Conservation (phyloP, 78 protist genomes). For the Speleostelium caveatum region DNA sequence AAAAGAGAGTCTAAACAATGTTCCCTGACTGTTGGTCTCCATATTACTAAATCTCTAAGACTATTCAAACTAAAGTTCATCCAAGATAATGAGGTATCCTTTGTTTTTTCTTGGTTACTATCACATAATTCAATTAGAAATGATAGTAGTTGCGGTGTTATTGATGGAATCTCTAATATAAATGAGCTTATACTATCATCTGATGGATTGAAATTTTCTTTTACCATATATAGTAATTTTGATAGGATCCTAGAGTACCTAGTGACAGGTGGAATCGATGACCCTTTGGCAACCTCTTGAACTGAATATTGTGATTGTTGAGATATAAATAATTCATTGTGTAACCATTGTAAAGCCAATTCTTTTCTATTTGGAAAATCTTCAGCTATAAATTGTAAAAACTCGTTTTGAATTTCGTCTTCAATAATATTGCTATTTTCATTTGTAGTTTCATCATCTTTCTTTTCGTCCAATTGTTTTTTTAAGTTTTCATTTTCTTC, state of each 20-base stretch:
- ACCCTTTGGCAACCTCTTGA: background rate
- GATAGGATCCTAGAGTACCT: conserved; percentile 30
- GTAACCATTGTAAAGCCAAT: conserved; percentile 60
- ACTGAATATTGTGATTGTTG: background rate
- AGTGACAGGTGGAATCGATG: background rate
- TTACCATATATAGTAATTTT: background rate
- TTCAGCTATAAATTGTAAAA: conserved; percentile 13
- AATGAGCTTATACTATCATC: background rate
- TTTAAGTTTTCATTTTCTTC: background rate
- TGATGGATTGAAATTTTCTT: background rate
- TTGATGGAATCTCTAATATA: conserved; percentile 16
- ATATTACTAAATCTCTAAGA: conserved; percentile 19
- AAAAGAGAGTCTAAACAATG: conserved; percentile 39
- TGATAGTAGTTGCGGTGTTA: background rate
- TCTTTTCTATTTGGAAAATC: conserved; percentile 36
- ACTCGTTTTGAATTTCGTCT: background rate
- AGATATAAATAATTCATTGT: conserved; percentile 27
- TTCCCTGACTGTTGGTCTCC: conserved; percentile 39
- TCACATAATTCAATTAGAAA: background rate
- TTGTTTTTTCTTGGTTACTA: background rate
- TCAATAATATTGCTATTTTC: background rate
- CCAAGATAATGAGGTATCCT: too few relatives aligned
- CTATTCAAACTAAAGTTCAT: conserved; percentile 12
- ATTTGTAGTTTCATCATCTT: background rate
- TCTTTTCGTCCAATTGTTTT: too few relatives aligned